Evolutionary conservation across 805 yeast species (phyloP).

Genomic region (Candida suzukii): DNA sequence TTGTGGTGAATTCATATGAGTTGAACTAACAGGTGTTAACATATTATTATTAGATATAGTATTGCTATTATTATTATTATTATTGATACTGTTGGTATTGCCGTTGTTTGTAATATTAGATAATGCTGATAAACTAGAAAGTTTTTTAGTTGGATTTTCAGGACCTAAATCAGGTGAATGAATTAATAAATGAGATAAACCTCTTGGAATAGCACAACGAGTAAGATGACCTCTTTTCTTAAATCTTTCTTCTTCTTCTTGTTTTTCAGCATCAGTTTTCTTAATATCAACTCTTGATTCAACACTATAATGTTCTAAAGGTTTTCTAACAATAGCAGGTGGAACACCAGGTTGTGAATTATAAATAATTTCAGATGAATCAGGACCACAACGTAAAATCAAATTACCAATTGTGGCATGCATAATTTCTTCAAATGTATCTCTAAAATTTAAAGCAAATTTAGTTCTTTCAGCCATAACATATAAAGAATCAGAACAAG

Average conservation of each 20-base stretch:
- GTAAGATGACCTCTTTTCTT: slow-evolving; percentile 45
- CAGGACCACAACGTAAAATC: slow-evolving; percentile 57
- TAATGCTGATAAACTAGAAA: too few relatives aligned
- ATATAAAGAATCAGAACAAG: slow-evolving; percentile 56
- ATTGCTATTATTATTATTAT: too few relatives aligned
- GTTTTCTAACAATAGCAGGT: slow-evolving; percentile 48
- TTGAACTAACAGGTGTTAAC: not conserved
- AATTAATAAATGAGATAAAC: slow-evolving; percentile 41
- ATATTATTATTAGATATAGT: not conserved
- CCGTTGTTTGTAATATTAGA: too few relatives aligned
- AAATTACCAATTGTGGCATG: slow-evolving; percentile 57
- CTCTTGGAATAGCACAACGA: slow-evolving; percentile 45
- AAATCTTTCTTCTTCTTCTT: slow-evolving; percentile 41
- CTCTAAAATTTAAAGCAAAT: slow-evolving; percentile 55
- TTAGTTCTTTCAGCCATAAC: slow-evolving; percentile 62
- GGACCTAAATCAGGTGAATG: slow-evolving; percentile 30
- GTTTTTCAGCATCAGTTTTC: slow-evolving; percentile 27
- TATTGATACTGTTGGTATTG: not conserved
- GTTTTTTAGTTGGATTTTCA: slow-evolving; percentile 2
- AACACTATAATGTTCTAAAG: slow-evolving; percentile 28
- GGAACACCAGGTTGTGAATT: slow-evolving; percentile 45
- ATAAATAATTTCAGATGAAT: slow-evolving; percentile 49
- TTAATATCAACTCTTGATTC: slow-evolving; percentile 23
- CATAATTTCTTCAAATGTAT: slow-evolving; percentile 62
- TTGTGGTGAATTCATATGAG: not conserved